These are phyloP conservation scores for Hypoxylon sp. DNA, from an alignment of 2,329 filamentous ascomycete genomes.

Conservation along the genomic window DNA sequence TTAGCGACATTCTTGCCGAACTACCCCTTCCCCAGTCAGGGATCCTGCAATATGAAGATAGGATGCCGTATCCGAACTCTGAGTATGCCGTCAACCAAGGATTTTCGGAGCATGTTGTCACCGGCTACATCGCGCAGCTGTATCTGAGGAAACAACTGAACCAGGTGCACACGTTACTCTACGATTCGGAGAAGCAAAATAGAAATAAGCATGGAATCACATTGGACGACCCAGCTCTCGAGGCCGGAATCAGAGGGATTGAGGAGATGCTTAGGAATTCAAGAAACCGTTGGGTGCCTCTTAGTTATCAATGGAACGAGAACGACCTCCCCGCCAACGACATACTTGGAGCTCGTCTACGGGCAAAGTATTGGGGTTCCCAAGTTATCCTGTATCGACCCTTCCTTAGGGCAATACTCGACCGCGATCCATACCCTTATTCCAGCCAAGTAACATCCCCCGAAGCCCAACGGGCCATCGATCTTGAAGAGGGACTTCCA, in stretches of 20 bases:
- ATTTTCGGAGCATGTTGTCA: conserved; percentile 62
- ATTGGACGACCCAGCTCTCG: conserved; percentile 41
- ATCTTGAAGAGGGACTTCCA: conserved; percentile 43
- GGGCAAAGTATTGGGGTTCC: conserved; percentile 95
- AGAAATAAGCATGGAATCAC: conserved; percentile 45
- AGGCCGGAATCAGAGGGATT: conserved; percentile 60
- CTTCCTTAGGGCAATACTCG: conserved; percentile 70
- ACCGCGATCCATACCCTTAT: conserved; percentile 46
- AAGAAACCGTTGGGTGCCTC: conserved; percentile 61
- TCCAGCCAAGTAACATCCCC: conserved; percentile 29
- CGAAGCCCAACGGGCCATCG: conserved; percentile 27
- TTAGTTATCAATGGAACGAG: conserved; percentile 69
- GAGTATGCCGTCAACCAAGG: conserved; percentile 58
- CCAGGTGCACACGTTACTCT: conserved; percentile 68
- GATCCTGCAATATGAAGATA: conserved; percentile 70
- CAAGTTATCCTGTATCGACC: conserved; percentile 90
- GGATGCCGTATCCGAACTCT: conserved; percentile 75
- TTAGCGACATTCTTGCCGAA: conserved; percentile 90
- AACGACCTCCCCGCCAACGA: conserved; percentile 77
- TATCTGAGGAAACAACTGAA: conserved; percentile 74
- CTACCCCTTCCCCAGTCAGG: conserved; percentile 72
- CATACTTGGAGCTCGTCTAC: conserved; percentile 84
- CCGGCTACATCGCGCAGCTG: conserved; percentile 72
- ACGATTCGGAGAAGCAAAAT: conserved; percentile 55
- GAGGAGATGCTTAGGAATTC: conserved; percentile 59